Percentiles rank a stretch among this genome's conserved stretches.
These are phyloP conservation scores for Pseudogymnoascus pannorum DNA, from an alignment of 2,329 filamentous ascomycete genomes.

Conservation along the genomic window DNA sequence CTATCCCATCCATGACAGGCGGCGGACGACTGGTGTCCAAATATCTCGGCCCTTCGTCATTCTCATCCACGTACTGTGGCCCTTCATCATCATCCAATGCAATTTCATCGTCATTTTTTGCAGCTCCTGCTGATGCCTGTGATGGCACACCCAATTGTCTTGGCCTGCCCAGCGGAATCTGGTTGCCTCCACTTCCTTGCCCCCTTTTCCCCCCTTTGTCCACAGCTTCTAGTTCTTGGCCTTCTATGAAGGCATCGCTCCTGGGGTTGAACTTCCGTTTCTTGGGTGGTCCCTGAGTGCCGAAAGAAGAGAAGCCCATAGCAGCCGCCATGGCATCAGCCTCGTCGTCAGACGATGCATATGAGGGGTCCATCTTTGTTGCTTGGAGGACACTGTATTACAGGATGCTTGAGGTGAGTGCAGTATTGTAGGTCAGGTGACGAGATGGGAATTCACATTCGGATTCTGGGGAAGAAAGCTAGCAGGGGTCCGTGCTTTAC, in stretches of 20 bases:
- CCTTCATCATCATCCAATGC: constrained; percentile 18
- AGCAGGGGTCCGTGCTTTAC: background rate
- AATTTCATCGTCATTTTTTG: constrained; percentile 21
- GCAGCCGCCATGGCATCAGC: constrained; percentile 54
- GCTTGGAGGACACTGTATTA: background rate
- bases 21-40: constrained; percentile 22
- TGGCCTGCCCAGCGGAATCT: constrained; percentile 25
- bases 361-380: background rate
- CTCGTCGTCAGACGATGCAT: constrained; percentile 22
- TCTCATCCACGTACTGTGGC: constrained; percentile 7
- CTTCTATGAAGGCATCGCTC: constrained; percentile 42
- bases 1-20: constrained; percentile 19
- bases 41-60: constrained; percentile 17
- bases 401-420: background rate
- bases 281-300: constrained; percentile 47
- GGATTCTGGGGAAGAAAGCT: constrained; percentile 2
- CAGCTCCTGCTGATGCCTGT: background rate
- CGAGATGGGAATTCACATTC: background rate
- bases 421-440: background rate
- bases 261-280: constrained; percentile 60
- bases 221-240: constrained; percentile 25
- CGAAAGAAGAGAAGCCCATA: constrained; percentile 71
- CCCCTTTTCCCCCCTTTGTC: constrained; percentile 29
- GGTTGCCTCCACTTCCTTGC: constrained; percentile 26
- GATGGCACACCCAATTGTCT: constrained; percentile 19